A percentile compares a stretch with the other conserved stretches of the same genome.
Evolutionary conservation across 495 filamentous ascomycete genomes (phyloP).

Genomic region (Aspergillus leporis): DNA sequence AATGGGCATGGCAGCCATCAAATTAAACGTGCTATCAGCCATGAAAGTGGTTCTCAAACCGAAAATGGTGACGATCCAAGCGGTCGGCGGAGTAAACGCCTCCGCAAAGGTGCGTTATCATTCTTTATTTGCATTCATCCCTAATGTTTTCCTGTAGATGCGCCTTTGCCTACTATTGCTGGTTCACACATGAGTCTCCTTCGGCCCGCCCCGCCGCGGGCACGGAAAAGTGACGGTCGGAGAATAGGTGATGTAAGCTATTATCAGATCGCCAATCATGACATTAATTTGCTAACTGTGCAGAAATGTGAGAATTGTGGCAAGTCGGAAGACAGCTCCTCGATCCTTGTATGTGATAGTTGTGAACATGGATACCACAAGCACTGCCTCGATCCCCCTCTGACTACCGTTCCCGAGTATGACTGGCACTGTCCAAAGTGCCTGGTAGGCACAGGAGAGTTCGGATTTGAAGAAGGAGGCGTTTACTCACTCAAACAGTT

Average conservation of each 20-base stretch:
- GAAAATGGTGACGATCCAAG: slow-evolving; percentile 65
- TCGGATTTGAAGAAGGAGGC: slow-evolving; percentile 96
- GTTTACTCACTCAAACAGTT: slow-evolving; percentile 96
- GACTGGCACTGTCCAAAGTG: slow-evolving; percentile 98
- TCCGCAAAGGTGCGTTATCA: slow-evolving; percentile 80
- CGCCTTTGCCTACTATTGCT: slow-evolving; percentile 79
- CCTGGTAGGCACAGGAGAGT: slow-evolving; percentile 93
- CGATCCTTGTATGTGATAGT: slow-evolving; percentile 84
- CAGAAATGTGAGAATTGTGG: slow-evolving; percentile 89
- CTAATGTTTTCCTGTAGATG: slow-evolving; percentile 55
- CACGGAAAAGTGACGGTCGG: slow-evolving; percentile 64
- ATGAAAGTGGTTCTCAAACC: slow-evolving; percentile 65
- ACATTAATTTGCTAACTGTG: slow-evolving; percentile 10
- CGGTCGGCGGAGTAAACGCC: slow-evolving; percentile 85
- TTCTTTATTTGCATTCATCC: background rate
- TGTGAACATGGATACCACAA: slow-evolving; percentile 91
- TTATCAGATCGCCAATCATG: background rate
- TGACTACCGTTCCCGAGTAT: slow-evolving; percentile 74
- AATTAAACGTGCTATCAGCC: slow-evolving; percentile 82
- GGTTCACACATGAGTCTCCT: slow-evolving; percentile 97
- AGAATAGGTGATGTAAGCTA: slow-evolving; percentile 73
- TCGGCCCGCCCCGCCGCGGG: slow-evolving; percentile 73
- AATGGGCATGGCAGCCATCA: slow-evolving; percentile 60
- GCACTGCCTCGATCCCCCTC: slow-evolving; percentile 81
- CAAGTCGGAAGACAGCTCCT: slow-evolving; percentile 68